Base-by-base conservation (phyloP, 148 eudicot genomes). In the Camellia sinensis region DNA sequence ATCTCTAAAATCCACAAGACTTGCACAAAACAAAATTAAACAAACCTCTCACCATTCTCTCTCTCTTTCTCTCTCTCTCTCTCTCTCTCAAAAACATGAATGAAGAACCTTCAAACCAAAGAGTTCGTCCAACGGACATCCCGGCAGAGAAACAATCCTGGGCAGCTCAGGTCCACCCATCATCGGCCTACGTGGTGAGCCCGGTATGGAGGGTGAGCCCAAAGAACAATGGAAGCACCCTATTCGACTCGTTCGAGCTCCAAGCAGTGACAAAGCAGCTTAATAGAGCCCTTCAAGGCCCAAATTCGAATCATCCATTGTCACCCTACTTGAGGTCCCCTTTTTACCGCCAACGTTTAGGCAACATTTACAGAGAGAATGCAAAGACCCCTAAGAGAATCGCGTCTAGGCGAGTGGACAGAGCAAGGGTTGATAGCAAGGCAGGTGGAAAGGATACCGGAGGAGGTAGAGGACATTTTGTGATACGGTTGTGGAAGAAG, bases 201-300 rank as follows among this genome's bases (percentile, higher is more conserved):
- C 81, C 71, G 29, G n/a, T 75, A 18, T 78, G 63, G 78, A 75
- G 63, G n/a, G 10, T 79, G 64, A 80, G 71, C 67, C 78, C 85
- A 3, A 74, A 57, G 72, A 65, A 80, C 73, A 61, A 80, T 1
- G 76, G 80, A 68, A 87, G 82, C 75, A 76, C 66, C 21, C 89
- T 80, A 67, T 80, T 72, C 5, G 87, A 83, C 67, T 88, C 85
- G 19, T 85, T 21, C 3, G 85, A 88, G 59, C 88, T 88, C 77
- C 83, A 74, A 12, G 86, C 85, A 1, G 80, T 88, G 57, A 54
- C 79, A 29, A 87, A 81, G 79, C 90, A 87, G 59, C 79, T 88
- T 13, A 88, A 88, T 53, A 80, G 83, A 21, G 87, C 85, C 53
- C 75, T 88, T 18, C 82, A 72, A 2, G 86, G 75, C 41, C 71